A percentile compares a stretch with the other conserved stretches of the same genome.
These are phyloP conservation scores for Myxozyma kluyveri DNA, from an alignment of 805 yeast genomes.

Conservation along the genomic window DNA sequence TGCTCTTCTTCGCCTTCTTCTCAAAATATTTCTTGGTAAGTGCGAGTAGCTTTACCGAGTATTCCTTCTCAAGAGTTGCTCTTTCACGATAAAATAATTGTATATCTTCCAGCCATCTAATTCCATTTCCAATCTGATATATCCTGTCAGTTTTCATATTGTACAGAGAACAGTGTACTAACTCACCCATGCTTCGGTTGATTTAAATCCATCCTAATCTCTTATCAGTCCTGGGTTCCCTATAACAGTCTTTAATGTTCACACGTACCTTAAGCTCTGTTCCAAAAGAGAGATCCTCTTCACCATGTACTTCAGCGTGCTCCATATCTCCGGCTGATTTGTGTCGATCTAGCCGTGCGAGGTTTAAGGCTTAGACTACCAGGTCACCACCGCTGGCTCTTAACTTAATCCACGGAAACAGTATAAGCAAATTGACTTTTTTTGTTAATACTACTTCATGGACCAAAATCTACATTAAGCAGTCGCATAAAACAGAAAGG, in stretches of 20 bases:
- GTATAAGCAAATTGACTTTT: too few relatives aligned
- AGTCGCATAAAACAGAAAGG: too few relatives aligned
- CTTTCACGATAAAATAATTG: slow-evolving; percentile 83
- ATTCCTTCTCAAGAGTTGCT: slow-evolving; percentile 77
- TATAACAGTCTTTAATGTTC: not conserved
- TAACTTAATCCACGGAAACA: too few relatives aligned
- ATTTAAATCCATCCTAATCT: slow-evolving; percentile 68
- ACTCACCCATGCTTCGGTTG: slow-evolving; percentile 72
- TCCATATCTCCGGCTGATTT: too few relatives aligned
- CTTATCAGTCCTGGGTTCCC: too few relatives aligned
- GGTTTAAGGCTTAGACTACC: too few relatives aligned
- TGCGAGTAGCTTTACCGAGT: slow-evolving; percentile 62
- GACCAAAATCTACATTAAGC: too few relatives aligned
- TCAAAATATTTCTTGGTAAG: slow-evolving; percentile 68
- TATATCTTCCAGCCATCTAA: slow-evolving; percentile 72
- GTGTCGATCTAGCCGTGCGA: too few relatives aligned
- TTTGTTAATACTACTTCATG: too few relatives aligned
- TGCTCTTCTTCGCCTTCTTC: slow-evolving; percentile 67
- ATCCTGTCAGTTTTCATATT: not conserved
- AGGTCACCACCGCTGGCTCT: too few relatives aligned
- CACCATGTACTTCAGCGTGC: slow-evolving; percentile 14
- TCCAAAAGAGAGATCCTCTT: slow-evolving; percentile 34
- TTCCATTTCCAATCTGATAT: slow-evolving; percentile 49
- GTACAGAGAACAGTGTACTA: not conserved
- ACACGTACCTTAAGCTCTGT: slow-evolving; percentile 36